phyloP scores from a whole-genome alignment of 2,329 filamentous ascomycete genomes.

The Eutypa lata region DNA sequence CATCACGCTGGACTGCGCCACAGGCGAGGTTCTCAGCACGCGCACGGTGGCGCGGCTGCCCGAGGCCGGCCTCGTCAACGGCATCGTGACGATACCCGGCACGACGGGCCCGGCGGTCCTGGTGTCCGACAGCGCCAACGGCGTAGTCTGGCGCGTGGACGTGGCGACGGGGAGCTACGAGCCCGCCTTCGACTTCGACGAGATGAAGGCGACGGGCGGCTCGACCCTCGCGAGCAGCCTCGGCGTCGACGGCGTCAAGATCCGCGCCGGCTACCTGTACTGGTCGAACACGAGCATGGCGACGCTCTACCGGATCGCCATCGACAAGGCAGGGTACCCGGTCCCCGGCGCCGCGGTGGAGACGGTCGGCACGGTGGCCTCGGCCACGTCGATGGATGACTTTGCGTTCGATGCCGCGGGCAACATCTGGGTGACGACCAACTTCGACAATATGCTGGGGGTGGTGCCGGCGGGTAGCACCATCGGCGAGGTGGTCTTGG shows the following conservation, averaged over 20 bases:
- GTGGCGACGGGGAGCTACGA: constrained; percentile 14
- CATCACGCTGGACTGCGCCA: constrained; percentile 7
- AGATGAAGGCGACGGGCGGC: constrained; percentile 18
- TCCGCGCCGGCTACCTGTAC: constrained; percentile 22
- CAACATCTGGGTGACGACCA: constrained; percentile 16
- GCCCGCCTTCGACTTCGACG: constrained; percentile 13
- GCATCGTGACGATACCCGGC: constrained; percentile 17
- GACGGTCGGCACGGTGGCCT: constrained; percentile 6
- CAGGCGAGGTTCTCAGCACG: constrained; percentile 11
- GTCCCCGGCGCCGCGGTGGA: constrained; percentile 10
- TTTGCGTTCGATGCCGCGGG: constrained; percentile 17
- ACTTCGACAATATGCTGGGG: constrained; percentile 15
- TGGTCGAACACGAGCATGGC: constrained; percentile 22
- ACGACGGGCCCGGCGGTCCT: constrained; percentile 15
- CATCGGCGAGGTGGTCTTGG: constrained; percentile 11
- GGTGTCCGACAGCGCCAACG: constrained; percentile 22
- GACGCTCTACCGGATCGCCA: constrained; percentile 14
- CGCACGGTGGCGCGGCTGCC: constrained; percentile 12
- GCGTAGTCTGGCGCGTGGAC: constrained; percentile 24
- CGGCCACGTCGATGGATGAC: constrained; percentile 19
- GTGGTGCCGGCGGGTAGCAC: constrained; percentile 8
- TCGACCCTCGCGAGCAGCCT: constrained; percentile 4
- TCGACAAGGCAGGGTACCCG: constrained; percentile 12
- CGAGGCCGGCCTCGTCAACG: constrained; percentile 20
- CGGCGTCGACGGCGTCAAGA: constrained; percentile 27